Base-by-base conservation (phyloP, 495 filamentous ascomycete species). In the Penicillium coprophilum region DNA sequence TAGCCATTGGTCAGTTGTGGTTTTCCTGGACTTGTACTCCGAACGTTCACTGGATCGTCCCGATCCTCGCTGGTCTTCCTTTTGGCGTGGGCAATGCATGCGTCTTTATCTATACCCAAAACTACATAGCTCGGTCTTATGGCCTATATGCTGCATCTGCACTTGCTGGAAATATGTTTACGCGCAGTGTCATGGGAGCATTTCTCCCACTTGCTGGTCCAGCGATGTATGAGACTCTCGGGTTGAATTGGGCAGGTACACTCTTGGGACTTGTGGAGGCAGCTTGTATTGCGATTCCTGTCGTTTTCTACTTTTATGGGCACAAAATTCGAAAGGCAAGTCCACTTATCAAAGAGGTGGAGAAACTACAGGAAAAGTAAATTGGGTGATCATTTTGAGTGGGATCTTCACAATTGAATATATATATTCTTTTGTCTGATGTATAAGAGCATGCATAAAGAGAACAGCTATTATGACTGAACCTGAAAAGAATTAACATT, bases 11-110 rank as follows among this genome's bases (percentile, higher is more conserved):
- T 38, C 83, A 91, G 63, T 72, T 94, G 4, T 80, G 79, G 68
- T 95, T 96, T 65, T 80, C 83, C 10, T 92, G 88, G 89, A 96
- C 91, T 0, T 87, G 83, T 31, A 76, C 81, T 0, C 86, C 87
- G 0, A 73, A 73, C 0, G 85, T 92, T 28, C 90, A 89, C 65
- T 90, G 88, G 84, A 80, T 86, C 17, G 74, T 82, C 43, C 87
- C 90, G 9, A 89, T 94, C 60, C 64, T 88, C 1, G 85, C 88
- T 2, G 89, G 89, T 6, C 72, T 92, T 9, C 85, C 86, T 1
- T 95, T 93, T 63, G 87, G 88, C 2, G 71, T 80, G 6, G 90
- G 90, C 0, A 92, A 92, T 58, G 81, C 81, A 2, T 76, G 82
- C 3, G 82, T 87, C 49, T 96, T 94, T 65, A 90, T 95, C 58